These are phyloP conservation scores for Micromonas commoda DNA, from an alignment of 139 green algal genomes.

Conservation along the genomic window DNA sequence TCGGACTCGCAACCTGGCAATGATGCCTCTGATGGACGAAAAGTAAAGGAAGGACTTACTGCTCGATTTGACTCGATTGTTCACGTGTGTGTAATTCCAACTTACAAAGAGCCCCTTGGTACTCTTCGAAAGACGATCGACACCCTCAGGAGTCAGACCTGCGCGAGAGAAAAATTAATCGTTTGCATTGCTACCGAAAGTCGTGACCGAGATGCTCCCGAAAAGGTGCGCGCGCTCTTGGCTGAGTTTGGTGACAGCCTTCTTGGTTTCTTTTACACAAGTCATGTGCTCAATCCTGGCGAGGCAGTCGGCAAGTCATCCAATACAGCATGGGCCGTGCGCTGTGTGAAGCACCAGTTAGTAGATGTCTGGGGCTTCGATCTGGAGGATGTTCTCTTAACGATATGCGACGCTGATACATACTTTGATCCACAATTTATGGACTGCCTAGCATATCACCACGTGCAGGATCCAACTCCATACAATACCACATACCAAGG, in stretches of 20 bases:
- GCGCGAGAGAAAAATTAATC: constrained; percentile 6
- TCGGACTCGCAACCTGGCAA: no score
- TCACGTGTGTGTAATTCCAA: constrained; percentile 1
- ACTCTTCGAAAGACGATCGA: constrained; percentile 11
- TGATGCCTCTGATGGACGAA: neutral
- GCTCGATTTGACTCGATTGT: neutral
- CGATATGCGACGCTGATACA: constrained; percentile 10
- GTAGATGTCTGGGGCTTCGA: neutral
- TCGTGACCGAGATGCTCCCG: neutral
- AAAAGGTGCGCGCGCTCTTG: constrained; percentile 2
- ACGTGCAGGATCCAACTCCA: constrained; percentile 3
- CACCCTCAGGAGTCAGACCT: neutral
- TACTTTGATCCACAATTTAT: constrained; percentile 19
- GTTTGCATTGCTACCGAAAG: constrained; percentile 11
- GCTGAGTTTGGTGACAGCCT: neutral
- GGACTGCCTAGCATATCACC: constrained; percentile 3
- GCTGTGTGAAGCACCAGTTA: neutral
- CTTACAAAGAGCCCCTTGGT: constrained; percentile 10
- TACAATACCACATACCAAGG: constrained; percentile 17
- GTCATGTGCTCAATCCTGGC: neutral
- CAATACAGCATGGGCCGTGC: neutral
- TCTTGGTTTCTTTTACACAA: constrained; percentile 12
- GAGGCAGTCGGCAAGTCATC: constrained; percentile 1
- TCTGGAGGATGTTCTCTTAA: neutral
- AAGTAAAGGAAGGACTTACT: neutral